These are phyloP conservation scores for Neltuma alba DNA, from an alignment of 306 rosid species.

Conservation along the genomic window DNA sequence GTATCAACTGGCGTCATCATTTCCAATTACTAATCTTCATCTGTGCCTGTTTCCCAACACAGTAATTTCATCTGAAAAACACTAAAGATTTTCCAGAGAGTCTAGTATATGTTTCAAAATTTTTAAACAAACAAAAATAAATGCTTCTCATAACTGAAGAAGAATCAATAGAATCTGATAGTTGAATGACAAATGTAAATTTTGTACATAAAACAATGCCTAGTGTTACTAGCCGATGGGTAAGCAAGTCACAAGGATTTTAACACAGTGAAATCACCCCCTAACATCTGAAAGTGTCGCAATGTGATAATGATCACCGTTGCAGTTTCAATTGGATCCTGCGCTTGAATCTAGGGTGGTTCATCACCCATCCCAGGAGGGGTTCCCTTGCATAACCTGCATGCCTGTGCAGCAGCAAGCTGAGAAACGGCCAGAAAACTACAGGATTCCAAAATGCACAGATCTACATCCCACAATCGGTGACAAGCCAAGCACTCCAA, in stretches of 20 bases:
- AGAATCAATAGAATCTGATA: constrained; percentile 16
- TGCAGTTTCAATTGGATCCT: constrained; percentile 21
- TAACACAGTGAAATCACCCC: constrained; percentile 27
- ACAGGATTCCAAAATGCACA: not conserved
- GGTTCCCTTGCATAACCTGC: constrained; percentile 19
- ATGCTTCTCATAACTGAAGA: constrained; percentile 23
- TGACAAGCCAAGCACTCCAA: constrained; percentile 15
- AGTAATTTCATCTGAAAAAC: not conserved
- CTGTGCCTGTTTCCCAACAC: constrained; percentile 6
- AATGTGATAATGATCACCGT: constrained; percentile 15
- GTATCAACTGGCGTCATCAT: too few species aligned
- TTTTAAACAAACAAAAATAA: not conserved
- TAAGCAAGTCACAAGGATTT: constrained; percentile 25
- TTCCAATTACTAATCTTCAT: too few species aligned
- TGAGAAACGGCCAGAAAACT: constrained; percentile 14
- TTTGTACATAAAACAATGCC: constrained; percentile 32
- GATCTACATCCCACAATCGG: constrained; percentile 11
- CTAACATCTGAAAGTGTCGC: constrained; percentile 11
- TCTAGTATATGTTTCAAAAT: constrained; percentile 17
- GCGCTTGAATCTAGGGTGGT: constrained; percentile 21
- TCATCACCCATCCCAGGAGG: constrained; percentile 9
- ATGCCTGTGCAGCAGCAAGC: constrained; percentile 15
- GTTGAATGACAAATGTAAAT: constrained; percentile 9
- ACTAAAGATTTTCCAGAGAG: constrained; percentile 3
- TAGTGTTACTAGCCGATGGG: not conserved